Evolutionary conservation across 2,329 filamentous ascomycete species (phyloP).

Genomic region (Diaporthe sp.): DNA sequence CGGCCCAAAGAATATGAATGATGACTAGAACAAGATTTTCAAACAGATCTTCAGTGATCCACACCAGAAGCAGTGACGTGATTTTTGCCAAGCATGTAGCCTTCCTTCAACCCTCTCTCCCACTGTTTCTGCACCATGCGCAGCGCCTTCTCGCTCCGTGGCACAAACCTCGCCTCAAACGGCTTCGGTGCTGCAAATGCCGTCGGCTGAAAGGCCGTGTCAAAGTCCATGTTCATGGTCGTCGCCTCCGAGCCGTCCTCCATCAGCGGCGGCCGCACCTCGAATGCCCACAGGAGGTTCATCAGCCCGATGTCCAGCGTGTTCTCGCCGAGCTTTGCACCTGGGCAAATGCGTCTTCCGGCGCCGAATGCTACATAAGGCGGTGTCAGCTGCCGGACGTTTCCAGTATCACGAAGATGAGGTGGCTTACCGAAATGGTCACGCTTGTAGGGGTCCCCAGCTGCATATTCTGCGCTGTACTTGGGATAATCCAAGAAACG

Average conservation of each 20-base stretch:
- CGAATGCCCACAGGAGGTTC: conserved; percentile 28
- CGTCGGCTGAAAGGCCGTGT: conserved; percentile 26
- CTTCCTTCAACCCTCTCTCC: conserved; percentile 25
- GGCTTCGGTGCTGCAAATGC: conserved; percentile 23
- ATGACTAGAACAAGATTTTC: background rate
- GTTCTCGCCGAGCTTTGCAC: conserved; percentile 61
- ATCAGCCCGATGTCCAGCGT: conserved; percentile 48
- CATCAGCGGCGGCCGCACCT: conserved; percentile 2
- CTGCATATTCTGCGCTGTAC: conserved; percentile 44
- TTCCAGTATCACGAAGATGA: background rate
- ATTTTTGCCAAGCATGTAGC: conserved; percentile 26
- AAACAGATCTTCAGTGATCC: background rate
- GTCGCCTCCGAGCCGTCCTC: conserved; percentile 2
- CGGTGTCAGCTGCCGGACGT: background rate
- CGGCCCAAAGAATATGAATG: background rate
- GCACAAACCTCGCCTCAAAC: conserved; percentile 25
- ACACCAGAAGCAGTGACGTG: conserved; percentile 21
- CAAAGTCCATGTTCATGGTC: conserved; percentile 13
- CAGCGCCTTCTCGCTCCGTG: conserved; percentile 15
- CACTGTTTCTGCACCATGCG: conserved; percentile 25
- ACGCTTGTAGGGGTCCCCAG: conserved; percentile 47
- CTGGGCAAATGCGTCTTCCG: conserved; percentile 60
- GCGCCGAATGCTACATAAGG: conserved; percentile 52
- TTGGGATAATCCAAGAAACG: conserved; percentile 41
- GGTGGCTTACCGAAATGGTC: conserved; percentile 53